Base-by-base conservation (phyloP, 208 protist species). In the Trypanosoma mega region DNA sequence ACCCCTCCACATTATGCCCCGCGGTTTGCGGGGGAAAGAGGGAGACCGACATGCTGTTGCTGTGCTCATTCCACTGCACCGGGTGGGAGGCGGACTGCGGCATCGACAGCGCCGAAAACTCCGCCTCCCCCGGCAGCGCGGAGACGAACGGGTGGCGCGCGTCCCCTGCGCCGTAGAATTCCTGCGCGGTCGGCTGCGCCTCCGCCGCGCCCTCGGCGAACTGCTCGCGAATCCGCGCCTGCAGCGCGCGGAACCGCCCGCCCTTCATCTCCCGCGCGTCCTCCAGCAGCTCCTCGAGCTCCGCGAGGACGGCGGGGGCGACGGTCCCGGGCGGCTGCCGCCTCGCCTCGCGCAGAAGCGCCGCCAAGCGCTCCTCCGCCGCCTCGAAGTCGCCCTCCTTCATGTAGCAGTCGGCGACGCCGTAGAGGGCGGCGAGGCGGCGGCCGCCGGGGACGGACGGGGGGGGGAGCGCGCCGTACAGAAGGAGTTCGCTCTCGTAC, bases 371-470 rank as follows among this genome's bases (percentile, higher is more conserved):
- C 56, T 78, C 72, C 74, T 87, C 89, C 3, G 85, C 85, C 9
- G 76, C 86, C n/a, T 84, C 84, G 60, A 90, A 93, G 71, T 93
- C 84, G 36, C 78, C 74, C 45, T 91, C 83, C 67, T 89, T 87
- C 63, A 88, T 75, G 74, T 86, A 93, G 68, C 83, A 93, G 55
- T 93, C 83, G 0, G 89, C 89, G 18, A 91, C 85, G 47, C 79
- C 72, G 68, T 93, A 93, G 0, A 92, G 69, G 11, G 75, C 78
- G 18, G 79, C 68, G 21, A 87, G 63, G 30, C 93, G 53, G n/a
- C 81, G 69, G 6, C 85, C 71, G 16, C 72, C 46, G 2, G 79
- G 80, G 9, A 90, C 72, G 12, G 11, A 18, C 21, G 65, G 36
- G 27, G 54, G 43, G 14, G 45, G 77, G 29, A 94, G 72, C 34